phyloP scores from a whole-genome alignment of 208 protist species.

The Acanthamoeba culbertsoni region DNA sequence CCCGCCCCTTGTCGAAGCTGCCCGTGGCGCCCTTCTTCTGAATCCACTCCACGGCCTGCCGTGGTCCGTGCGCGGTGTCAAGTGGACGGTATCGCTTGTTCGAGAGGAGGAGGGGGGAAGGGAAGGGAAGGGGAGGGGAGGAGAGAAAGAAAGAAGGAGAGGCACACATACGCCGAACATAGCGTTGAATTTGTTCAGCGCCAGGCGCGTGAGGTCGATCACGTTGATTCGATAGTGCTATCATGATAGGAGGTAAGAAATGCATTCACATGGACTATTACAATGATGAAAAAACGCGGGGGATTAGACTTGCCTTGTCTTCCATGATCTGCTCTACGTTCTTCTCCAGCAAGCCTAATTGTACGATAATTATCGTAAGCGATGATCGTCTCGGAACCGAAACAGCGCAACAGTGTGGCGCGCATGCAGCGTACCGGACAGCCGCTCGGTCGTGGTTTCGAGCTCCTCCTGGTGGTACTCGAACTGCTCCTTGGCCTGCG shows the following conservation, averaged over 20 bases:
- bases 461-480: constrained; percentile 40
- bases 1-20: not conserved
- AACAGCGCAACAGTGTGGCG: not conserved
- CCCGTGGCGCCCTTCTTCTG: not conserved
- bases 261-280: not conserved
- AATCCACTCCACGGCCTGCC: constrained; percentile 29
- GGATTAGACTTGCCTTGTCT: not conserved
- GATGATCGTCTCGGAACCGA: too few species aligned
- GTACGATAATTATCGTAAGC: too few species aligned
- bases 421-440: not conserved
- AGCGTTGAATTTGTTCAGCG: constrained; percentile 26
- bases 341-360: not conserved
- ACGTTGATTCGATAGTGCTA: constrained; percentile 22
- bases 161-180: not conserved
- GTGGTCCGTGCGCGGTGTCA: not conserved
- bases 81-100: not conserved
- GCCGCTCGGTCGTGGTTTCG: not conserved
- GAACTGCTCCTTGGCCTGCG: constrained; percentile 31
- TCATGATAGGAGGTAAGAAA: too few species aligned
- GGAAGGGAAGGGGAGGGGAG: not conserved
- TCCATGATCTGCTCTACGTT: not conserved
- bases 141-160: too few species aligned
- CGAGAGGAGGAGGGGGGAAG: not conserved
- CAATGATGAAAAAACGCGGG: not conserved
- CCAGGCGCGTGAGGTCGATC: not conserved